Conservation (phyloP, 2,329 filamentous ascomycete genomes). For the Colletotrichum falcatum region DNA sequence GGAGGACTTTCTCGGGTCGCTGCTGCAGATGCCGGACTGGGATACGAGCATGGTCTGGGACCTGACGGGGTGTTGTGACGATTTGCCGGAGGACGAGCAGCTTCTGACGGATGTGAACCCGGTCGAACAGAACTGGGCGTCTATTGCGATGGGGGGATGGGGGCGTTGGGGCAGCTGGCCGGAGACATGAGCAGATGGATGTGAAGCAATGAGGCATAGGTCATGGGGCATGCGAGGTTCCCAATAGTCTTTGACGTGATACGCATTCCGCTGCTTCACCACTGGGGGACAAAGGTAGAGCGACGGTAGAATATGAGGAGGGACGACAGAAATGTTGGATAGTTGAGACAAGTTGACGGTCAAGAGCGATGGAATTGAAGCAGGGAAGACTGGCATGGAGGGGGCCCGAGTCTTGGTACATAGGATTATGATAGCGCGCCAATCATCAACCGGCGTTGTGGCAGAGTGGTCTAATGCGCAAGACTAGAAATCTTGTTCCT, state of each 20-base stretch:
- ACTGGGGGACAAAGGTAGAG: too few species aligned
- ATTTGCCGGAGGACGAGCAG: background rate
- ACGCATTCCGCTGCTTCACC: too few species aligned
- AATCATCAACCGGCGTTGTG: constrained; percentile 5
- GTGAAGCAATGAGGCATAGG: too few species aligned
- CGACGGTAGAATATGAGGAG: too few species aligned
- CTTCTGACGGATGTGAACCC: background rate
- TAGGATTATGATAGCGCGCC: too few species aligned
- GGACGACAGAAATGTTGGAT: too few species aligned
- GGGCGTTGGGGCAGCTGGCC: background rate
- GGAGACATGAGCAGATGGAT: background rate
- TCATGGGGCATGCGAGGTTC: too few species aligned
- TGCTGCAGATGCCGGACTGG: constrained; percentile 15
- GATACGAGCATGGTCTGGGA: constrained; percentile 2
- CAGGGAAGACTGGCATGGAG: too few species aligned
- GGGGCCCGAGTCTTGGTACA: too few species aligned
- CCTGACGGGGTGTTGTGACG: background rate
- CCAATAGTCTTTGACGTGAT: too few species aligned
- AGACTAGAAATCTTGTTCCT: constrained; percentile 31
- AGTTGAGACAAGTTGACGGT: too few species aligned
- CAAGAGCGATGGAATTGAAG: too few species aligned
- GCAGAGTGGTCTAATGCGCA: constrained; percentile 32
- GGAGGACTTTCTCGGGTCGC: constrained; percentile 4
- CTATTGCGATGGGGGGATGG: constrained; percentile 1
- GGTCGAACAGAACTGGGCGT: background rate